Evolutionary conservation across 2,329 filamentous ascomycete genomes (phyloP).

Genomic region (Phialophora tarda): DNA sequence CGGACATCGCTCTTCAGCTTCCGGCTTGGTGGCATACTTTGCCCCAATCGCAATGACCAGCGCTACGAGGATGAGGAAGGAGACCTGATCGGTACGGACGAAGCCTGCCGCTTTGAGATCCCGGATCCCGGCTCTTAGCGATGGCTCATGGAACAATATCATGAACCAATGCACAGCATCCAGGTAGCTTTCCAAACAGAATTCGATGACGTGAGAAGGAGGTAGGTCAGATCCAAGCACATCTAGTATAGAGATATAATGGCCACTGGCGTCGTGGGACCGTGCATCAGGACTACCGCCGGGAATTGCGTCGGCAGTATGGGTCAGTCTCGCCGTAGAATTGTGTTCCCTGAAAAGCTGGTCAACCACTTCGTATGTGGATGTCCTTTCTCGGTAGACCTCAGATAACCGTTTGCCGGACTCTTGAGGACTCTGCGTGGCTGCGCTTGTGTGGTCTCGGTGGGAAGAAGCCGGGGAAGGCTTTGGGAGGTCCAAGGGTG

Average conservation of each 20-base stretch:
- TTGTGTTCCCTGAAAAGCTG: slow-evolving; percentile 33
- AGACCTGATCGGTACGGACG: slow-evolving; percentile 45
- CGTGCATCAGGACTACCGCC: slow-evolving; percentile 30
- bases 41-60: slow-evolving; percentile 49
- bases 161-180: slow-evolving; percentile 54
- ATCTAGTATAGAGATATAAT: slow-evolving; percentile 29
- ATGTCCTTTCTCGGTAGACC: slow-evolving; percentile 28
- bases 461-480: background rate
- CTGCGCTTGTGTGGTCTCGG: background rate
- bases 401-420: slow-evolving; percentile 16
- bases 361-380: slow-evolving; percentile 33
- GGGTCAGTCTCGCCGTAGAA: slow-evolving; percentile 16
- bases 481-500: background rate
- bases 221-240: slow-evolving; percentile 44
- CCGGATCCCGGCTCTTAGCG: slow-evolving; percentile 45
- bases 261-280: slow-evolving; percentile 15
- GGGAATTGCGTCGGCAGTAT: slow-evolving; percentile 28
- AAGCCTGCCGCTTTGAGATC: slow-evolving; percentile 44
- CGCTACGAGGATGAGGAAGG: slow-evolving; percentile 48
- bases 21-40: slow-evolving; percentile 46
- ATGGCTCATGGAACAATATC: slow-evolving; percentile 51
- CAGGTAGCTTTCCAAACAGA: slow-evolving; percentile 51
- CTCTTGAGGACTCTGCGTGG: slow-evolving; percentile 15
- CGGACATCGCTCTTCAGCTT: slow-evolving; percentile 29
- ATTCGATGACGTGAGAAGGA: slow-evolving; percentile 40